Evolutionary conservation across 1,139 yeast genomes (phyloP), one percentile per base, ranked within the genome.

Genomic region (Nakaseomyces sp.): DNA sequence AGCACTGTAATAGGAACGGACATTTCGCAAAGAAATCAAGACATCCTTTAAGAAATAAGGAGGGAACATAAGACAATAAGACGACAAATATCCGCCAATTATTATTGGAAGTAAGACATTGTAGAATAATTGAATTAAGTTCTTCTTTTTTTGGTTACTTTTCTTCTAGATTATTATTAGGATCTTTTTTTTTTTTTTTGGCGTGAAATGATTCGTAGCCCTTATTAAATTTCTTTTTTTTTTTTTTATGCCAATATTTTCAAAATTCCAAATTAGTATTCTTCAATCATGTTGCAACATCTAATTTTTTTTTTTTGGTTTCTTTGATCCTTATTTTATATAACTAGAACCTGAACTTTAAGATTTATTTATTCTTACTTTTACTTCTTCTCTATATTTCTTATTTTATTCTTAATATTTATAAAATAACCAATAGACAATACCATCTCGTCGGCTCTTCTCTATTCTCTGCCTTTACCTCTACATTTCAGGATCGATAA

Each of bases 141-240:
- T n/a, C n/a, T n/a, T n/a, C n/a, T n/a, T n/a, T n/a, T n/a, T n/a
- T n/a, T n/a, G n/a, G n/a, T n/a, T n/a, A n/a, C n/a, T n/a, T n/a
- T n/a, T n/a, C n/a, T n/a, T n/a, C n/a, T n/a, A n/a, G n/a, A n/a
- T n/a, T n/a, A n/a, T n/a, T n/a, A n/a, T n/a, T n/a, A n/a, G n/a
- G n/a, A n/a, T n/a, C n/a, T n/a, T 22, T 9, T 22, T 22, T 7
- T 6, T 22, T 7, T 7, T 3, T 32, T 32, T 32, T 32, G 36
- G 36, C 36, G 36, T 32, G 36, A 32, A 13, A 32, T 32, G 36
- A 32, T 32, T 32, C 36, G 36, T 32, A 32, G 22, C 24, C 33
- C 6, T 13, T 29, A 13, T 6, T 15, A 7, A 29, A 29, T 18
- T 18, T 22, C 8, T 32, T 32, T 19, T 12, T 32, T 32, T 32